These are phyloP conservation scores for Citrus glauca DNA, from an alignment of 345 rosid species.

Conservation along the genomic window DNA sequence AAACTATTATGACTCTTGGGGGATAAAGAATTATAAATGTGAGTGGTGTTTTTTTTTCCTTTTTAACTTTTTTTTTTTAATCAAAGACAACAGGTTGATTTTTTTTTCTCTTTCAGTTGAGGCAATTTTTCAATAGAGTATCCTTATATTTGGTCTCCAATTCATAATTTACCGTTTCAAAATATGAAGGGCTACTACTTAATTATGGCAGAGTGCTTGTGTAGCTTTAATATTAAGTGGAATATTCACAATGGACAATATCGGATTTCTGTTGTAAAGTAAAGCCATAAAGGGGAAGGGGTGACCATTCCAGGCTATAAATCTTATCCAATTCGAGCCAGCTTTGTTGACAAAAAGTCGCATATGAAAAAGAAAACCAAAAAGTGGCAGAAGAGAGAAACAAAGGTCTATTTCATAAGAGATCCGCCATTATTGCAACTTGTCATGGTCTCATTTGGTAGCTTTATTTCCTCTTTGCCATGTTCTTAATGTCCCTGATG, in stretches of 20 bases:
- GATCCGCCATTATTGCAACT: neutral
- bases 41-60: neutral
- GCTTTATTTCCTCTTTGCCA: neutral
- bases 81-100: too few species aligned
- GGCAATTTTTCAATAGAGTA: neutral
- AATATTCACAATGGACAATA: slow-evolving; percentile 8
- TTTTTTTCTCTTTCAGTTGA: too few species aligned
- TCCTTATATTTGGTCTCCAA: neutral
- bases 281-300: neutral
- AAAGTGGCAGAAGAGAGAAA: neutral
- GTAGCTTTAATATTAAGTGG: neutral
- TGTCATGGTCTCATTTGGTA: neutral
- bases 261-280: neutral
- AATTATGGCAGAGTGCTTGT: neutral
- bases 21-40: neutral
- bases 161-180: neutral
- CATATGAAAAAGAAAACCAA: neutral
- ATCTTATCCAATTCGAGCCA: slow-evolving; percentile 2
- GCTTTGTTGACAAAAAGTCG: neutral
- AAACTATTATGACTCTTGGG: neutral
- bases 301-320: neutral
- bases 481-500: neutral
- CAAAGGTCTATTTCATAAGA: neutral
- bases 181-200: neutral
- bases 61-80: too few species aligned